These are phyloP conservation scores for Trypanosomatidae sp. DNA, from an alignment of 208 protist genomes.

Conservation along the genomic window DNA sequence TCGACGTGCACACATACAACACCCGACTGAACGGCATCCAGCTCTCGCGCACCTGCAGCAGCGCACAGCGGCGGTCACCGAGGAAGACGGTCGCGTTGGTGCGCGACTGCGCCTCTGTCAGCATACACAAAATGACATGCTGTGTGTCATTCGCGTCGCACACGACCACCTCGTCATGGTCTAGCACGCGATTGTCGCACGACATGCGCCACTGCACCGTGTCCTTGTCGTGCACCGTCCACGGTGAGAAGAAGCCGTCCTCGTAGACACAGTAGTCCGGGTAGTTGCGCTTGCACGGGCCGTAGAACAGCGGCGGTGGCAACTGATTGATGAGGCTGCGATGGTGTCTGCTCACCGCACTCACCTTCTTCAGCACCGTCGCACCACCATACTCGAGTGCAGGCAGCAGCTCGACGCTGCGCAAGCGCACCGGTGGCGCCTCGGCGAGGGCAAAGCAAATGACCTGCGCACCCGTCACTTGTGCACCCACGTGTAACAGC, in stretches of 20 bases:
- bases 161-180: constrained; percentile 42
- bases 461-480: constrained; percentile 5
- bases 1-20: constrained; percentile 33
- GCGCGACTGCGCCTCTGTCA: constrained; percentile 21
- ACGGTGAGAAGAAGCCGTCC: constrained; percentile 47
- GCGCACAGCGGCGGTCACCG: constrained; percentile 29
- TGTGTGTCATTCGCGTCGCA: constrained; percentile 5
- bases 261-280: constrained; percentile 50
- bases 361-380: constrained; percentile 43
- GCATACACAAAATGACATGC: constrained; percentile 30
- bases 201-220: constrained; percentile 34
- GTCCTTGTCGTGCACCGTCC: constrained; percentile 34
- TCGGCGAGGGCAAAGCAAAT: constrained; percentile 35
- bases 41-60: constrained; percentile 51
- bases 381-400: constrained; percentile 60
- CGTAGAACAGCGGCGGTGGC: constrained; percentile 48
- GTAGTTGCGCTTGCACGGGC: constrained; percentile 19
- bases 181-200: constrained; percentile 29
- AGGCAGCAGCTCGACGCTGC: constrained; percentile 44
- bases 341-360: constrained; percentile 38
- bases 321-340: constrained; percentile 54
- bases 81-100: constrained; percentile 43
- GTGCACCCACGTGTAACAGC: too few relatives aligned
- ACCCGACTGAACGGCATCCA: constrained; percentile 55
- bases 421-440: constrained; percentile 29